Percentiles rank a stretch among this genome's conserved stretches.
Evolutionary conservation across 1,284 basidiomycete genomes (phyloP).

Genomic region (Marasmius fiardii): DNA sequence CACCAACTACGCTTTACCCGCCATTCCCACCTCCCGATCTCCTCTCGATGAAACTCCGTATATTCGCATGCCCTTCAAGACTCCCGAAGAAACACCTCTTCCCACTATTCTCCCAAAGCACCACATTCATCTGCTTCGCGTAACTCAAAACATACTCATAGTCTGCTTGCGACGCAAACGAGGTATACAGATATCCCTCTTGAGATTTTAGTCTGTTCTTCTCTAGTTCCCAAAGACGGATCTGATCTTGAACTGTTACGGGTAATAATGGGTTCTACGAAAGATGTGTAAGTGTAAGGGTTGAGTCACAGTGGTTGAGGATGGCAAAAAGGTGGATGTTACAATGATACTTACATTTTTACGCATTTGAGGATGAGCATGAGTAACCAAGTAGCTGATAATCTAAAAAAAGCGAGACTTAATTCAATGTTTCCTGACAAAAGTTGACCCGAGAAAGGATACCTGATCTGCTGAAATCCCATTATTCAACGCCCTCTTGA

Average conservation of each 20-base stretch:
- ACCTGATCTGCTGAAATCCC: conserved; percentile 98
- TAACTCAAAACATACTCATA: conserved; percentile 87
- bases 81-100: conserved; percentile 84
- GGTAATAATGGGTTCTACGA: conserved; percentile 83
- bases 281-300: background rate
- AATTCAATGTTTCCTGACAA: conserved; percentile 6
- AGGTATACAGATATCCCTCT: conserved; percentile 87
- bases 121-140: conserved; percentile 77
- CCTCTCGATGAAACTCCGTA: conserved; percentile 77
- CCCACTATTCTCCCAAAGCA: conserved; percentile 69
- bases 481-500: conserved; percentile 90
- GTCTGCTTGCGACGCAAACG: conserved; percentile 83
- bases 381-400: conserved; percentile 90
- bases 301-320: background rate
- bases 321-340: conserved; percentile 13
- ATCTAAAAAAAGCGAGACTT: conserved; percentile 54
- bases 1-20: too few species aligned
- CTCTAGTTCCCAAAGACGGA: conserved; percentile 97
- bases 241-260: conserved; percentile 97
- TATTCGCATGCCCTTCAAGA: conserved; percentile 74
- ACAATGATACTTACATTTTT: conserved; percentile 64
- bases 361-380: conserved; percentile 98
- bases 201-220: conserved; percentile 86
- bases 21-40: conserved; percentile 1
- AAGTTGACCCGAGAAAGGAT: conserved; percentile 23